Conservation (phyloP, 306 rosid genomes). For the Geum urbanum region DNA sequence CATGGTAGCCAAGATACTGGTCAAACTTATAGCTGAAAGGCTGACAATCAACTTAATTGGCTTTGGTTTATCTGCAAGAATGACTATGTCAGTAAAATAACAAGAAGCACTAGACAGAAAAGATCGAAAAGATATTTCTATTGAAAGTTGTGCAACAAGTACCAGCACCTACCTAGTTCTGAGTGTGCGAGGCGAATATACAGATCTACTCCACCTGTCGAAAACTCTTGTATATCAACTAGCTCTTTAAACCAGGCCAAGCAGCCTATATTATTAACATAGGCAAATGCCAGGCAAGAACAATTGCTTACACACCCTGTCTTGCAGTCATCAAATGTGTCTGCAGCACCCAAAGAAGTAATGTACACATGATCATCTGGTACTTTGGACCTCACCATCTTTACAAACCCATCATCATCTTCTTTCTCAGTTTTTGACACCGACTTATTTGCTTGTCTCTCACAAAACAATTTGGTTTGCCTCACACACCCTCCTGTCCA, state of each 20-base stretch:
- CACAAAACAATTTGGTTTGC: conserved; percentile 8
- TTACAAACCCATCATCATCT: not conserved
- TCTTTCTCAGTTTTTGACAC: not conserved
- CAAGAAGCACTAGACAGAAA: no score
- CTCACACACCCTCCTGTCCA: conserved; percentile 23
- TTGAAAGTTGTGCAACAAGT: no score
- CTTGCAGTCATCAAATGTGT: conserved; percentile 4
- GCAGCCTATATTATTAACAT: conserved; percentile 16
- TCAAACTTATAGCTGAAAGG: no score
- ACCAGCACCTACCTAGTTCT: conserved; percentile 31
- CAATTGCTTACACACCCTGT: conserved; percentile 30
- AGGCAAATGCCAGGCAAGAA: conserved; percentile 31
- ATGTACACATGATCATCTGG: conserved; percentile 21
- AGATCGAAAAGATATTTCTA: no score
- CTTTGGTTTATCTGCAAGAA: no score
- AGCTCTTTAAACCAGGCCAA: conserved; percentile 26
- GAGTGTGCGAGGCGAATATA: conserved; percentile 23
- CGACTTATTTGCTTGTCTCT: not conserved
- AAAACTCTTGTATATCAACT: conserved; percentile 14
- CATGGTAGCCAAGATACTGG: no score
- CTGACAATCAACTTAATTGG: no score
- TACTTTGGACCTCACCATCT: not conserved
- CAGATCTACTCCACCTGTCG: conserved; percentile 1
- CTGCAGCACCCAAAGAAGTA: not conserved
- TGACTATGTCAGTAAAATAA: no score